Base-by-base conservation (phyloP, 176 grass and related monocot genomes). In the Carex pumila region DNA sequence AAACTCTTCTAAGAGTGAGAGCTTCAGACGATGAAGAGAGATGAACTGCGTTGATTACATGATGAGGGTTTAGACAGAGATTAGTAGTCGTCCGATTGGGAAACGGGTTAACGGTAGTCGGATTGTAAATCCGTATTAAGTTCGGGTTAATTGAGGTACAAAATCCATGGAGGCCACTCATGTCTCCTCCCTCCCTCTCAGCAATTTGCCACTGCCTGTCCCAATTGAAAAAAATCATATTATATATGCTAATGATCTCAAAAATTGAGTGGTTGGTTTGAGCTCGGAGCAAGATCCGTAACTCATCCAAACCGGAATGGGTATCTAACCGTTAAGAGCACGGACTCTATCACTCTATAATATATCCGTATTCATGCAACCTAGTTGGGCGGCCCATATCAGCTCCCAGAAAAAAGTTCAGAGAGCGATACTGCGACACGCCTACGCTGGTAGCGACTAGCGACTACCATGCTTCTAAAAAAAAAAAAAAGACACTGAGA, bases 221-320 rank as follows among this genome's bases (percentile, higher is more conserved):
- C 37, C 21, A 11, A 25, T 31, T 57, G 30, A 36, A n/a, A 45
- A 45, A 25, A 25, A 75, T 30, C 19, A 53, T 45, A 75, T 22
- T 68, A 29, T 4, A 15, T 1, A 32, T 77, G 8, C 12, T 31
- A 17, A 45, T 4, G 34, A 71, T 71, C 67, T 39, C 68, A 71
- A 63, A 83, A 83, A 64, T 83, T 83, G 81, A 83, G 81, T 83
- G 80, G 62, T 54, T 83, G 45, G 36, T 83, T 15, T 15, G 21
- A 81, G 79, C 55, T 65, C 15, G 15, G 49, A 81, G 79, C 79
- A 22, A 10, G 12, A 25, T 0, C 25, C 0, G 25, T 25, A 25
- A 25, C 25, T 25, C 0, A 25, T 25, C 25, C 25, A 25, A 25
- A 25, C 25, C 25, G 0, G 25, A 25, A 25, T 25, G 25, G 25